Evolutionary conservation across 2,329 filamentous ascomycete genomes (phyloP).

Genomic region (Penicillium sp.): DNA sequence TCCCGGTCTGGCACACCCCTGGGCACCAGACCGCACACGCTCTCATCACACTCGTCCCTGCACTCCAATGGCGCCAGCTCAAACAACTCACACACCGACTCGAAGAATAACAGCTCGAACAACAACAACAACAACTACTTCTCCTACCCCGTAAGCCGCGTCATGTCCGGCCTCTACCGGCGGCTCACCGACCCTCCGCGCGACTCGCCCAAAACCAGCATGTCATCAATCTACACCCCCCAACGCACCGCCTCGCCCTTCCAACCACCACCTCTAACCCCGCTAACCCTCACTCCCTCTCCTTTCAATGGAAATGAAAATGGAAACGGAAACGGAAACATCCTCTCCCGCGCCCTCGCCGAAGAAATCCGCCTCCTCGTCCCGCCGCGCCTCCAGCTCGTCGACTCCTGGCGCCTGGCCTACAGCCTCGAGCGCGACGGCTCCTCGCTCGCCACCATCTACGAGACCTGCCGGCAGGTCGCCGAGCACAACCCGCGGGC

Average conservation of each 20-base stretch:
- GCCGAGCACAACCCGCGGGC: conserved; percentile 63
- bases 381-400: conserved; percentile 79
- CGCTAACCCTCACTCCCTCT: conserved; percentile 67
- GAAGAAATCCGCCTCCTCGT: conserved; percentile 91
- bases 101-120: too few species aligned
- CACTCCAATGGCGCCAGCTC: too few species aligned
- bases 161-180: conserved; percentile 62
- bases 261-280: conserved; percentile 82
- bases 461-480: conserved; percentile 69
- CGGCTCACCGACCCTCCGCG: conserved; percentile 52
- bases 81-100: too few species aligned
- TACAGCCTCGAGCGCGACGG: conserved; percentile 94
- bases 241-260: conserved; percentile 70
- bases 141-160: conserved; percentile 50
- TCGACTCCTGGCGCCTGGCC: conserved; percentile 78
- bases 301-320: too few species aligned
- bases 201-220: conserved; percentile 33
- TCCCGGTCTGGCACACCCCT: conserved; percentile 14
- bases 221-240: conserved; percentile 42
- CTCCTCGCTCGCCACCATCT: conserved; percentile 79
- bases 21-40: conserved; percentile 10
- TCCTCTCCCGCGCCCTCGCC: conserved; percentile 70
- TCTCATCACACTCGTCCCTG: too few species aligned
- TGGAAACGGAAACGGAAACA: conserved; percentile 37
- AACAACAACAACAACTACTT: conserved; percentile 41